phyloP scores from a whole-genome alignment of 192 early-diverging fungal genomes.

The Coemansia sp. region DNA sequence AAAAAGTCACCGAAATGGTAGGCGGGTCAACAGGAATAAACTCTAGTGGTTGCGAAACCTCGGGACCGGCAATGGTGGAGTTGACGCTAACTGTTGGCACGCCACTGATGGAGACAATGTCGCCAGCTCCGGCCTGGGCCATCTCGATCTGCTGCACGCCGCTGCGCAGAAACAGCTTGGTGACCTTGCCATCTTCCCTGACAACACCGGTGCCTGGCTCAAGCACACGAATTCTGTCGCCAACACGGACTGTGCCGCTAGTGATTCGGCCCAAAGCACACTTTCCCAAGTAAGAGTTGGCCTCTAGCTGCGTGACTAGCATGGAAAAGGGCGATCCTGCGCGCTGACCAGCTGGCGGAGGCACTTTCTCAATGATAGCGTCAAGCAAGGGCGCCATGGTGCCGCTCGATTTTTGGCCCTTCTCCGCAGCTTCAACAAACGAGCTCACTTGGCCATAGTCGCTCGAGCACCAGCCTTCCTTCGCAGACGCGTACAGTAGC shows the following conservation, averaged over 20 bases:
- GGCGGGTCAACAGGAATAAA: slow-evolving; percentile 79
- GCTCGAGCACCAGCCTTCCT: slow-evolving; percentile 75
- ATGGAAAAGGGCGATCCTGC: slow-evolving; percentile 66
- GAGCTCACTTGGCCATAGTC: slow-evolving; percentile 41
- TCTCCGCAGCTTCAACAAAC: slow-evolving; percentile 2
- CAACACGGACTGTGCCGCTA: slow-evolving; percentile 64
- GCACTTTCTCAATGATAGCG: slow-evolving; percentile 65
- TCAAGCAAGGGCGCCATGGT: slow-evolving; percentile 69
- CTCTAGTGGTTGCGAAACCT: slow-evolving; percentile 57
- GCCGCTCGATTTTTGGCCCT: slow-evolving; percentile 23
- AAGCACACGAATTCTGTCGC: slow-evolving; percentile 71
- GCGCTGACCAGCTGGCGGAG: slow-evolving; percentile 59
- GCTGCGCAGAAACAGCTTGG: slow-evolving; percentile 69
- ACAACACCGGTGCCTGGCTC: slow-evolving; percentile 61
- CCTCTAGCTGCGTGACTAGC: slow-evolving; percentile 84
- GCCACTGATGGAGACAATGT: slow-evolving; percentile 76
- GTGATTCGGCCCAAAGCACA: slow-evolving; percentile 73
- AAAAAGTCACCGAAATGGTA: slow-evolving; percentile 80
- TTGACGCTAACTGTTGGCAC: slow-evolving; percentile 72
- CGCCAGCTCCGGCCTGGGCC: slow-evolving; percentile 73
- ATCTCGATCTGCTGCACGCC: slow-evolving; percentile 71
- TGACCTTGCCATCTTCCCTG: slow-evolving; percentile 64
- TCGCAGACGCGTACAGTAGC: slow-evolving; percentile 71
- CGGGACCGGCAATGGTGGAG: slow-evolving; percentile 68
- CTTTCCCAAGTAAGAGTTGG: slow-evolving; percentile 78